Evolutionary conservation across 2,329 filamentous ascomycete genomes (phyloP).

Genomic region (Xylaria sp.): DNA sequence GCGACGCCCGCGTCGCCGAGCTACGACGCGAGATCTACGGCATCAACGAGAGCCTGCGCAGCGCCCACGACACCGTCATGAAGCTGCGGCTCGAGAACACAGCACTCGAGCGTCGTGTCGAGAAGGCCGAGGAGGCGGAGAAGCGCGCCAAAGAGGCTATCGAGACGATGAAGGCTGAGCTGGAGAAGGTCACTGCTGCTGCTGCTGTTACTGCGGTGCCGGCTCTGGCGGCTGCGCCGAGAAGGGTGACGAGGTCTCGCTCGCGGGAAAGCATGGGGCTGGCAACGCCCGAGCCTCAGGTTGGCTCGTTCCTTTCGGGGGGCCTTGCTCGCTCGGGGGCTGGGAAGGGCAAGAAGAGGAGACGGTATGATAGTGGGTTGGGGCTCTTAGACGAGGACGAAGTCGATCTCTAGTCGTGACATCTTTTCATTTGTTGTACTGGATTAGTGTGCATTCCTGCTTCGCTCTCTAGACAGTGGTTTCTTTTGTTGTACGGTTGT

Average conservation of each 20-base stretch:
- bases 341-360: constrained; percentile 49
- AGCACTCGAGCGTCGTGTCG: constrained; percentile 44
- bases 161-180: constrained; percentile 57
- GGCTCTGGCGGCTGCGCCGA: constrained; percentile 19
- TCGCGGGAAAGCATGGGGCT: background rate
- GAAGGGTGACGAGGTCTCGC: background rate
- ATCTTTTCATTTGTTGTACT: constrained; percentile 28
- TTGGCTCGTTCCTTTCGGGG: constrained; percentile 13
- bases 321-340: constrained; percentile 14
- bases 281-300: constrained; percentile 20
- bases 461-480: background rate
- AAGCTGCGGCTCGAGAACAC: constrained; percentile 54
- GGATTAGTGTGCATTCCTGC: background rate
- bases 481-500: constrained; percentile 18
- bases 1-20: constrained; percentile 57
- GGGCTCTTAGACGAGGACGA: constrained; percentile 62
- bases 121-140: constrained; percentile 47
- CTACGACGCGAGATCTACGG: constrained; percentile 55
- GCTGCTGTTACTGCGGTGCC: too few species aligned
- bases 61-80: constrained; percentile 54
- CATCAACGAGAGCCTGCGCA: constrained; percentile 46
- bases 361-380: constrained; percentile 60
- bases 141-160: constrained; percentile 51
- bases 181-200: constrained; percentile 42
- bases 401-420: constrained; percentile 25